These are phyloP conservation scores for Linnemannia hyalina DNA, from an alignment of 192 early-diverging fungal species.

Conservation along the genomic window DNA sequence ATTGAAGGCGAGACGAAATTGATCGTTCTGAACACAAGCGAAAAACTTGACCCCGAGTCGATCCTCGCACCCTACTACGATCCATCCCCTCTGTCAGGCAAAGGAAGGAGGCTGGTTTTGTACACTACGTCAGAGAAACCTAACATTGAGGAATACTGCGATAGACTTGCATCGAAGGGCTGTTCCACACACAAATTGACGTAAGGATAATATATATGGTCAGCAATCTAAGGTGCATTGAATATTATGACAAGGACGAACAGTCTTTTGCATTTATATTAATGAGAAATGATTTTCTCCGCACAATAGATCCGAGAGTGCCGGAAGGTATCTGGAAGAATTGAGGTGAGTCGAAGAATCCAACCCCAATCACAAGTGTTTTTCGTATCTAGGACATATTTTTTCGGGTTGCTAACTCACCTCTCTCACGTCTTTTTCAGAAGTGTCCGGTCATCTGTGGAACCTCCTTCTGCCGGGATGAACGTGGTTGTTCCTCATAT, in stretches of 20 bases:
- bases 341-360: not conserved
- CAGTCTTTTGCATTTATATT: not conserved
- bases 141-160: slow-evolving; percentile 16
- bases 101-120: slow-evolving; percentile 9
- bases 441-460: no score
- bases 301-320: slow-evolving; percentile 12
- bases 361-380: not conserved
- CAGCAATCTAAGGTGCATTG: not conserved
- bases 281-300: not conserved
- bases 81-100: slow-evolving; percentile 11
- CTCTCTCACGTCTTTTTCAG: not conserved
- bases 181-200: not conserved
- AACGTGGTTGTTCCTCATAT: not conserved
- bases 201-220: not conserved
- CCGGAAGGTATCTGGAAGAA: not conserved
- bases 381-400: not conserved
- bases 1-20: not conserved
- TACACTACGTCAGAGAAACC: not conserved
- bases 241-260: not conserved
- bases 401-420: not conserved
- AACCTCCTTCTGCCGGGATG: not conserved
- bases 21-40: slow-evolving; percentile 12
- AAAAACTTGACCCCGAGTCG: not conserved
- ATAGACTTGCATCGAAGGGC: not conserved
- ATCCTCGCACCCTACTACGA: slow-evolving; percentile 21